Conservation (phyloP, 2,329 filamentous ascomycete species). For the Xylariomycetidae sp. region DNA sequence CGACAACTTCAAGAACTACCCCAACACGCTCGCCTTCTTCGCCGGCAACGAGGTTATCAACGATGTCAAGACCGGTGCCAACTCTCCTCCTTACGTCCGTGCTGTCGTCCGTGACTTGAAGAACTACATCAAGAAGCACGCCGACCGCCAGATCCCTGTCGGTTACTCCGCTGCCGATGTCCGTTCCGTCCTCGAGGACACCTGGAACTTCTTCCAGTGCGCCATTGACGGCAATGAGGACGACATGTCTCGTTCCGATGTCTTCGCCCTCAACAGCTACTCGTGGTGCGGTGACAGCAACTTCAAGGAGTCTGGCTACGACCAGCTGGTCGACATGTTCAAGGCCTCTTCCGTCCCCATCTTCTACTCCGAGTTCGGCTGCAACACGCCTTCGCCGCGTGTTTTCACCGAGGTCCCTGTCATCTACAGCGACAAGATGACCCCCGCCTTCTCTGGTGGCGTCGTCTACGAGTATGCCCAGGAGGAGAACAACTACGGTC, state of each 20-base stretch:
- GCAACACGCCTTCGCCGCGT: slow-evolving; percentile 66
- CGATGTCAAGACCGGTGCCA: slow-evolving; percentile 50
- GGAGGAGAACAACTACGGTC: slow-evolving; percentile 60
- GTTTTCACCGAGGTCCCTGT: slow-evolving; percentile 69
- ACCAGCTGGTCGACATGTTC: slow-evolving; percentile 60
- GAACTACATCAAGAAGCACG: slow-evolving; percentile 69
- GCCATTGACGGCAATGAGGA: slow-evolving; percentile 44
- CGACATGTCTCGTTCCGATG: slow-evolving; percentile 60
- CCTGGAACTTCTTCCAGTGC: slow-evolving; percentile 72
- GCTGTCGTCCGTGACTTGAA: slow-evolving; percentile 75
- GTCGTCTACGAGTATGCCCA: slow-evolving; percentile 77
- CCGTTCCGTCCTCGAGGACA: slow-evolving; percentile 64
- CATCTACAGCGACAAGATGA: slow-evolving; percentile 69
- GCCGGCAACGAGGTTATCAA: slow-evolving; percentile 76
- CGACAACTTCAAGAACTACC: slow-evolving; percentile 61
- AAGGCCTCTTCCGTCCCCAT: slow-evolving; percentile 60
- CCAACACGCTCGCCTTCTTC: slow-evolving; percentile 68
- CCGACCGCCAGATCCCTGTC: slow-evolving; percentile 63
- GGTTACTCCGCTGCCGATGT: slow-evolving; percentile 80
- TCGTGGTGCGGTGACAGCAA: slow-evolving; percentile 65
- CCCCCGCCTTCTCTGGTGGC: slow-evolving; percentile 62
- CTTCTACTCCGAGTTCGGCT: slow-evolving; percentile 79
- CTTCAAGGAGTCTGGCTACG: slow-evolving; percentile 57
- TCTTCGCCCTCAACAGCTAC: slow-evolving; percentile 75
- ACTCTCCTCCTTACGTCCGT: slow-evolving; percentile 64